A percentile compares a stretch with the other conserved stretches of the same genome.
Evolutionary conservation across 495 filamentous ascomycete genomes (phyloP).

Genomic region (Pyrenopolyporus hunteri): DNA sequence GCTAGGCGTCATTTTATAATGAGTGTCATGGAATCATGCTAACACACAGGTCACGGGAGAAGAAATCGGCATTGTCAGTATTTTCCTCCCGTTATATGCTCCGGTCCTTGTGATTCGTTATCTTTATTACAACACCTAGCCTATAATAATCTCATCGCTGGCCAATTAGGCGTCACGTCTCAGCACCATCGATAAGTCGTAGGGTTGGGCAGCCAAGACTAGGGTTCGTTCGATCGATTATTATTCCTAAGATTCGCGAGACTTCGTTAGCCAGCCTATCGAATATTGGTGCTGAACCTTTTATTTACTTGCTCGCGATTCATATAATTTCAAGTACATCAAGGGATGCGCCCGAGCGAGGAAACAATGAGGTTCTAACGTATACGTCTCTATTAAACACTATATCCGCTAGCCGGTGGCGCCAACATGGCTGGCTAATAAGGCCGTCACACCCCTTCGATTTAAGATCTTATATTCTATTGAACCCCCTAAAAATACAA

Average conservation of each 20-base stretch:
- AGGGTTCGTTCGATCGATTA: conserved; percentile 22
- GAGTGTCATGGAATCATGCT: conserved; percentile 17
- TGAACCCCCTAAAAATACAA: neutral
- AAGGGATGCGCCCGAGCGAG: too few relatives aligned
- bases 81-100: conserved; percentile 3
- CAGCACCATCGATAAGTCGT: conserved; percentile 9
- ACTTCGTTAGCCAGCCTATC: neutral
- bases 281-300: too few relatives aligned
- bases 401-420: conserved; percentile 13
- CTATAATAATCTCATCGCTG: conserved; percentile 15
- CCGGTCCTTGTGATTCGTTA: conserved; percentile 21
- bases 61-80: conserved; percentile 15
- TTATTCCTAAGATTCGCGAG: neutral
- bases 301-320: neutral
- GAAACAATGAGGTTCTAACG: too few relatives aligned
- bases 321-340: too few relatives aligned
- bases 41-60: conserved; percentile 14
- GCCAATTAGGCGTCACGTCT: conserved; percentile 15
- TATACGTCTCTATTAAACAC: conserved; percentile 7
- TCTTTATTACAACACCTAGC: neutral
- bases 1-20: conserved; percentile 11
- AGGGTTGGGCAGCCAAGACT: conserved; percentile 20
- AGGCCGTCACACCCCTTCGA: conserved; percentile 14
- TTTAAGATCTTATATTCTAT: conserved; percentile 6
- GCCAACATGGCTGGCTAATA: too few relatives aligned